These are phyloP conservation scores for Aspergillus affinis DNA, from an alignment of 495 filamentous ascomycete species.

Conservation along the genomic window DNA sequence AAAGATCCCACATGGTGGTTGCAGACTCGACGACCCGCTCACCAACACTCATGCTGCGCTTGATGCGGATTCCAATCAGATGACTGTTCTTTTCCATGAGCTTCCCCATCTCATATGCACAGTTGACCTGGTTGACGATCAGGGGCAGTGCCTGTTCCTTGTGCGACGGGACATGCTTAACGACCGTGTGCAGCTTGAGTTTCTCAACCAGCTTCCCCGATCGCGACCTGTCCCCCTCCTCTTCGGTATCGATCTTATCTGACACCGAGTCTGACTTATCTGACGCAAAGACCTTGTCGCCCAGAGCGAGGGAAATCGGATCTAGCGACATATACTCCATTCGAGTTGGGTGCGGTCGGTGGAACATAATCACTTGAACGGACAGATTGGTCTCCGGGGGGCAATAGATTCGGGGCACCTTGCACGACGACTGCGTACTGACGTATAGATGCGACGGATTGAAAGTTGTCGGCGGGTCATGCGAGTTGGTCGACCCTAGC, in stretches of 20 bases:
- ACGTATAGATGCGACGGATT: conserved; percentile 72
- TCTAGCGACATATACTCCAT: conserved; percentile 97
- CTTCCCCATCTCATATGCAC: conserved; percentile 82
- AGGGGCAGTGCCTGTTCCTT: conserved; percentile 79
- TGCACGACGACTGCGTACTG: conserved; percentile 53
- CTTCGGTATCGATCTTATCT: conserved; percentile 41
- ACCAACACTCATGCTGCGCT: conserved; percentile 85
- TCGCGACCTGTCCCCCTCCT: conserved; percentile 64
- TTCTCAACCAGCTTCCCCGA: conserved; percentile 76
- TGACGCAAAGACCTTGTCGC: conserved; percentile 59
- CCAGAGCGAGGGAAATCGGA: conserved; percentile 85
- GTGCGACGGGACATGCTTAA: conserved; percentile 69
- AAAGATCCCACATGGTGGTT: conserved; percentile 73
- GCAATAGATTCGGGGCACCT: conserved; percentile 71
- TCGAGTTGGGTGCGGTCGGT: conserved; percentile 76
- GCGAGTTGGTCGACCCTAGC: conserved; percentile 73
- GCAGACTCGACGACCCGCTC: conserved; percentile 95
- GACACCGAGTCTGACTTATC: conserved; percentile 28
- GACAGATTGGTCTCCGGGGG: conserved; percentile 57
- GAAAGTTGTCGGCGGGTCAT: conserved; percentile 47
- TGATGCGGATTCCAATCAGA: conserved; percentile 73
- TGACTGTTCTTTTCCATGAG: conserved; percentile 85
- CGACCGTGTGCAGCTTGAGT: conserved; percentile 80
- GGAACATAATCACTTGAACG: conserved; percentile 85
- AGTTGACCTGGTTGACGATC: conserved; percentile 95